Base-by-base conservation (phyloP, 1,284 basidiomycete genomes). In the Moesziomyces antarcticus region DNA sequence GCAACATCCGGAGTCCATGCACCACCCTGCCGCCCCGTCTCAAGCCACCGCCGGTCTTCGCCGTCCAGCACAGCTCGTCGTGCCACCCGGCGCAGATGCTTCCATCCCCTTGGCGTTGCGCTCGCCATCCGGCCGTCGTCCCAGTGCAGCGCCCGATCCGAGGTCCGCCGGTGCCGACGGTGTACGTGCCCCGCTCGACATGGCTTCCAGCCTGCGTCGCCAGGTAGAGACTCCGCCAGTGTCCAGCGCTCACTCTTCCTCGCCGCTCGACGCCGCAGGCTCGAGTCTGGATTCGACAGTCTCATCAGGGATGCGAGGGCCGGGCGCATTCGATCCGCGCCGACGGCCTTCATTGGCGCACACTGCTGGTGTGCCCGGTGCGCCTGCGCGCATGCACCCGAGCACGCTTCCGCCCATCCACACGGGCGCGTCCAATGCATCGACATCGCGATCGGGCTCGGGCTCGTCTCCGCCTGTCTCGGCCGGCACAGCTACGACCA, bases 181-280 rank as follows among this genome's bases (percentile, higher is more conserved):
- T 11, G 55, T n/a, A n/a, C 67, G 58, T 20, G 55, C 48, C 11
- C 52, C 66, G 9, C 27, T 44, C 55, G 66, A 68, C 44, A 54
- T 78, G 55, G 77, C 79, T 21, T 78, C 77, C 2, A 74, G 54
- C 44, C 45, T 81, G 54, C 75, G 79, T n/a, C 62, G 75, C 24
- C 73, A 80, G 55, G 79, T 79, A 30, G 78, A 81, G 20, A 63
- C 72, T 13, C 61, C 71, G 24, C 63, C 63, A 18, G 45, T 47
- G 40, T 25, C 58, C 7, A 46, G 30, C 18, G 62, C 51, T 14
- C 40, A 52, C 6, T 43, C 51, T 16, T 53, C 44, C 2, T 62
- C 64, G 27, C 57, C 70, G 27, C 63, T 66, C 9, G 66, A 69
- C 41, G 66, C 60, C 10, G 56, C 60, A 22, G 70, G 37, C 14